These are phyloP conservation scores for Suillus paluster DNA, from an alignment of 768 basidiomycete species.

Conservation along the genomic window DNA sequence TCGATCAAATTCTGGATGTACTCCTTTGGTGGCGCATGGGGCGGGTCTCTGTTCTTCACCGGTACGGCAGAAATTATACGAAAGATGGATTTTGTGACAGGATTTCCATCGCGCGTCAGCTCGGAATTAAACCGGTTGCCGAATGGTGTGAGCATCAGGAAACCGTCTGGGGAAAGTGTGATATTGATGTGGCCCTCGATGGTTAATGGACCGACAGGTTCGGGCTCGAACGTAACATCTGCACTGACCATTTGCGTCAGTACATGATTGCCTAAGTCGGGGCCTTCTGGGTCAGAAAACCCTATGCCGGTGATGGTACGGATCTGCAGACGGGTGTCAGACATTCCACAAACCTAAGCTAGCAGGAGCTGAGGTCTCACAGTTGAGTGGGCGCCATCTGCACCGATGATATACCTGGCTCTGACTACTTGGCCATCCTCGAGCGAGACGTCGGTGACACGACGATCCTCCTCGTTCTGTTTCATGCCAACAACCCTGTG, in stretches of 20 bases:
- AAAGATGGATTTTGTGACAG: slow-evolving; percentile 24
- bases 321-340: slow-evolving; percentile 35
- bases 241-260: slow-evolving; percentile 49
- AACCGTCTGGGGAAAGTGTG: slow-evolving; percentile 28
- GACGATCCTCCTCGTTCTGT: slow-evolving; percentile 28
- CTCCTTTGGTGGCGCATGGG: slow-evolving; percentile 17
- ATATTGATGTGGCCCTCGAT: slow-evolving; percentile 20
- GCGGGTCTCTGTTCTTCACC: slow-evolving; percentile 31
- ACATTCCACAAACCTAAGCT: neutral
- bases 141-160: slow-evolving; percentile 40
- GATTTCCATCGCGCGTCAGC: neutral
- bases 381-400: slow-evolving; percentile 52
- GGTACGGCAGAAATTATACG: slow-evolving; percentile 45
- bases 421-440: slow-evolving; percentile 48
- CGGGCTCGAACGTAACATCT: slow-evolving; percentile 46
- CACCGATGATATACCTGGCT: slow-evolving; percentile 52
- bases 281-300: slow-evolving; percentile 48
- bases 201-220: slow-evolving; percentile 14
- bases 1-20: slow-evolving; percentile 3
- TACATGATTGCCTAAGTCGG: slow-evolving; percentile 17
- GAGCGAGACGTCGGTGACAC: slow-evolving; percentile 45
- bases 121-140: slow-evolving; percentile 17
- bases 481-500: slow-evolving; percentile 44
- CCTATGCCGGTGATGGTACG: slow-evolving; percentile 45
- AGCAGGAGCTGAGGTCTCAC: slow-evolving; percentile 33